phyloP scores from a whole-genome alignment of 306 rosid species.

The Dicorynia guianensis region DNA sequence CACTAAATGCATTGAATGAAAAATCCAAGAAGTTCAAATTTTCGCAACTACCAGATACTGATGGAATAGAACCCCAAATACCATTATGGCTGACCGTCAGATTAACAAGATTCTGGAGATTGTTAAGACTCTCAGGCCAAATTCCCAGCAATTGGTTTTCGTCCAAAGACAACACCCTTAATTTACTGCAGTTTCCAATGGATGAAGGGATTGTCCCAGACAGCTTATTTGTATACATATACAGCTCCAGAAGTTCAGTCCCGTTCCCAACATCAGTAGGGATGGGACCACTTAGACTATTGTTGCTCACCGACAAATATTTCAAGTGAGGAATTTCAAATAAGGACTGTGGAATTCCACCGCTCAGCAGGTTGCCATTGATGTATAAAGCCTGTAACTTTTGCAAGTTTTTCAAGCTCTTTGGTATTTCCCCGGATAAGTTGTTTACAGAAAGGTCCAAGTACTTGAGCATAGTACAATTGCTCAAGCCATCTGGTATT shows the following conservation, averaged over 20 bases:
- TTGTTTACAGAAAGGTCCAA: constrained; percentile 48
- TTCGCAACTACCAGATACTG: constrained; percentile 48
- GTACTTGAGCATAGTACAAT: constrained; percentile 38
- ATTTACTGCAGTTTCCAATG: constrained; percentile 55
- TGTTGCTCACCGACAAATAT: constrained; percentile 34
- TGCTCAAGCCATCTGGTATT: no score
- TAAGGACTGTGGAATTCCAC: constrained; percentile 53
- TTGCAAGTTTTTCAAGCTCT: constrained; percentile 34
- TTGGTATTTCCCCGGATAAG: constrained; percentile 48
- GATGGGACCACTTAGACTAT: constrained; percentile 54
- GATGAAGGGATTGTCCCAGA: constrained; percentile 58
- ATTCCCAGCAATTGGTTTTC: constrained; percentile 48
- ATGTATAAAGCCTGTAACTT: constrained; percentile 37
- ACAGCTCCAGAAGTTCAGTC: constrained; percentile 39
- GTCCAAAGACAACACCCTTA: constrained; percentile 40
- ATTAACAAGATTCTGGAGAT: constrained; percentile 47
- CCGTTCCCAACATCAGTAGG: constrained; percentile 55
- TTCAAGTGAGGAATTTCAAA: constrained; percentile 46
- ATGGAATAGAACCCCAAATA: constrained; percentile 58
- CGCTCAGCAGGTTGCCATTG: constrained; percentile 38
- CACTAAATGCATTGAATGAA: constrained; percentile 52
- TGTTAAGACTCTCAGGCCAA: constrained; percentile 55
- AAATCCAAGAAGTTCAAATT: constrained; percentile 47
- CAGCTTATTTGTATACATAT: constrained; percentile 42
- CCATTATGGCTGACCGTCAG: constrained; percentile 38